Percentiles rank a stretch among this genome's conserved stretches.
Evolutionary conservation across 139 green algal genomes (phyloP).

Genomic region (Coelastrella sp.): DNA sequence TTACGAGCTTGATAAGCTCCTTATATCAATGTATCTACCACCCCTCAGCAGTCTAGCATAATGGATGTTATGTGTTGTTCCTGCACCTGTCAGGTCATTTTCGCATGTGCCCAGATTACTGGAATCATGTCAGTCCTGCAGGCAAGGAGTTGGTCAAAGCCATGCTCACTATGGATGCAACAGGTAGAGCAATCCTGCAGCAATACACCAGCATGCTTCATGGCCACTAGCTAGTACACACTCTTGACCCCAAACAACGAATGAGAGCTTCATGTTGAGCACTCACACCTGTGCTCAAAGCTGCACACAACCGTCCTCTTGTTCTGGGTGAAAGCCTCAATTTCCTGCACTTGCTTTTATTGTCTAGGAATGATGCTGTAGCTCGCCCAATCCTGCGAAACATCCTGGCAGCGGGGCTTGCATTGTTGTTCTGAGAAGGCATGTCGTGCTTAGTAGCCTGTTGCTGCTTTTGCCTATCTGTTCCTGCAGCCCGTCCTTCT

Average conservation of each 20-base stretch:
- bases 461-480: not conserved
- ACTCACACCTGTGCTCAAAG: no score
- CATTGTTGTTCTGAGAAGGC: not conserved
- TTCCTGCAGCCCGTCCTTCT: not conserved
- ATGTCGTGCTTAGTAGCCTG: no score
- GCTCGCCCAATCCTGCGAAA: not conserved
- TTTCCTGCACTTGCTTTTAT: no score
- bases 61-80: not conserved
- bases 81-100: constrained; percentile 16
- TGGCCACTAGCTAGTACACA: no score
- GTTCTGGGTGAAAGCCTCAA: no score
- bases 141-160: constrained; percentile 19
- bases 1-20: no score
- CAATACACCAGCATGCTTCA: not conserved
- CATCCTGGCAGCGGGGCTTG: not conserved
- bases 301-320: no score
- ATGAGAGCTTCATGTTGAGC: no score
- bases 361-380: no score
- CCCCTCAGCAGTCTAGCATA: not conserved
- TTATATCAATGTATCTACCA: not conserved
- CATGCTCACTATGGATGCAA: constrained; percentile 28
- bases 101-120: constrained; percentile 31
- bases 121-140: constrained; percentile 27
- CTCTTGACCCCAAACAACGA: no score
- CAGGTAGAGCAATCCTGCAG: not conserved